phyloP scores from a whole-genome alignment of 179 eudicot species.

The Silene vulgaris region DNA sequence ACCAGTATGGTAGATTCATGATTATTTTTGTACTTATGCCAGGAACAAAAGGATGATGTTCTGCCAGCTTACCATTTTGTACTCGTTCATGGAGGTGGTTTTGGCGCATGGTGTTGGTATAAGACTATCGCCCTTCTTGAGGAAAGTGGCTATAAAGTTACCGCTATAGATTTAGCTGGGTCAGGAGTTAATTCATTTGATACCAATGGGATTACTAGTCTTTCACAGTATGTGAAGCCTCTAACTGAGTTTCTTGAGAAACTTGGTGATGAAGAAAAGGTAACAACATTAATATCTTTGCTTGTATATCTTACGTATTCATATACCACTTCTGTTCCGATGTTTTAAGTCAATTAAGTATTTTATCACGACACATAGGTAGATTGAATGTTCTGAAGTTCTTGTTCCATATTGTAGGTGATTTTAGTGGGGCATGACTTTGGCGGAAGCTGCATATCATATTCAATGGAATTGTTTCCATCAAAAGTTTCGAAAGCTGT shows the following conservation, averaged over 20 bases:
- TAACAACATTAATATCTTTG: constrained; percentile 22
- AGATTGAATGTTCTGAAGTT: not conserved
- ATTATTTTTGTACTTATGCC: constrained; percentile 18
- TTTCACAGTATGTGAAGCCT: constrained; percentile 80
- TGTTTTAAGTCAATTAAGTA: not conserved
- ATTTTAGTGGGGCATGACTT: constrained; percentile 94
- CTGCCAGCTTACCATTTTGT: constrained; percentile 70
- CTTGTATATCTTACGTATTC: not conserved
- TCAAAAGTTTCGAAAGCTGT: constrained; percentile 65
- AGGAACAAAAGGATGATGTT: constrained; percentile 61
- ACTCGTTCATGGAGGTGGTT: constrained; percentile 97
- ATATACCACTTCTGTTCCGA: not conserved
- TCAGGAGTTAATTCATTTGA: constrained; percentile 82
- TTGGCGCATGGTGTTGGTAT: constrained; percentile 99
- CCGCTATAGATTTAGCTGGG: constrained; percentile 85
- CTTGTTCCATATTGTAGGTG: constrained; percentile 43
- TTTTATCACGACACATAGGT: not conserved
- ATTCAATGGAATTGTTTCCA: constrained; percentile 76
- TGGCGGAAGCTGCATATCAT: constrained; percentile 88
- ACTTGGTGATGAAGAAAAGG: constrained; percentile 76
- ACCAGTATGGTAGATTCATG: not conserved
- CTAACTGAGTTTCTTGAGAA: constrained; percentile 63
- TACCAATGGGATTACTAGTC: constrained; percentile 61
- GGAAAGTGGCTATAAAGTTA: constrained; percentile 72
- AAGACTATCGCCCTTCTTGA: constrained; percentile 82